Conservation (phyloP, 1,139 yeast genomes). For the Geotrichum candidum region DNA sequence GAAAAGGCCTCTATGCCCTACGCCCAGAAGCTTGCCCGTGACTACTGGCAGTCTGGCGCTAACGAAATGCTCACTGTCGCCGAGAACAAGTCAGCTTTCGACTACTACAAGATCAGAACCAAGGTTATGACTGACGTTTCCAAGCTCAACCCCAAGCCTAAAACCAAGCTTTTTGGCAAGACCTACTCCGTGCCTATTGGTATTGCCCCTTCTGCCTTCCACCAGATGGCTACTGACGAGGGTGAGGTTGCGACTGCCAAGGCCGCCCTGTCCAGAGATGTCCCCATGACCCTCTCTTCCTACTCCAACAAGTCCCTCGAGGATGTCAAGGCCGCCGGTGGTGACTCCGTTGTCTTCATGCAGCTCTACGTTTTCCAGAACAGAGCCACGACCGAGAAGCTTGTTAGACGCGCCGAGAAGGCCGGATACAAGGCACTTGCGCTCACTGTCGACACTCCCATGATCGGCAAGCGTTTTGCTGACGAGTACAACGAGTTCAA, state of each 20-base stretch:
- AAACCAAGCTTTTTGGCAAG: constrained; percentile 38
- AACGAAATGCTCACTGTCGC: constrained; percentile 34
- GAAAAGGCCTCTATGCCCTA: constrained; percentile 28
- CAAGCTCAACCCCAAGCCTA: constrained; percentile 35
- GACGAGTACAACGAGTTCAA: constrained; percentile 46
- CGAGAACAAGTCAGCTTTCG: constrained; percentile 33
- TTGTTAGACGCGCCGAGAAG: constrained; percentile 46
- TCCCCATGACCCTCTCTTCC: constrained; percentile 36
- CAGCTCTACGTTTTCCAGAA: constrained; percentile 47
- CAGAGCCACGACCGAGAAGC: constrained; percentile 39
- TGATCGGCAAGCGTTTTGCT: constrained; percentile 57
- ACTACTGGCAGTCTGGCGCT: constrained; percentile 38
- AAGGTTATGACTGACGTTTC: constrained; percentile 42
- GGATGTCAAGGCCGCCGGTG: constrained; percentile 33
- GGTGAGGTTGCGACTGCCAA: constrained; percentile 47
- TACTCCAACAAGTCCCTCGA: constrained; percentile 30
- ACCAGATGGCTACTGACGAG: constrained; percentile 56
- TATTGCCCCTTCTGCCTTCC: constrained; percentile 62
- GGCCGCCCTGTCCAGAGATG: constrained; percentile 31
- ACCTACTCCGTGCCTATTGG: constrained; percentile 50
- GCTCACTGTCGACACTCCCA: constrained; percentile 65
- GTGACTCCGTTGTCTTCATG: constrained; percentile 31
- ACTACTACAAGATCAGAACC: constrained; percentile 39
- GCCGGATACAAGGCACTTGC: constrained; percentile 55
- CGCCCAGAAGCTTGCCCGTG: constrained; percentile 31